Percentiles rank a stretch among this genome's conserved stretches.
These are phyloP conservation scores for Xylona heveae DNA, from an alignment of 495 filamentous ascomycete genomes.

Conservation along the genomic window DNA sequence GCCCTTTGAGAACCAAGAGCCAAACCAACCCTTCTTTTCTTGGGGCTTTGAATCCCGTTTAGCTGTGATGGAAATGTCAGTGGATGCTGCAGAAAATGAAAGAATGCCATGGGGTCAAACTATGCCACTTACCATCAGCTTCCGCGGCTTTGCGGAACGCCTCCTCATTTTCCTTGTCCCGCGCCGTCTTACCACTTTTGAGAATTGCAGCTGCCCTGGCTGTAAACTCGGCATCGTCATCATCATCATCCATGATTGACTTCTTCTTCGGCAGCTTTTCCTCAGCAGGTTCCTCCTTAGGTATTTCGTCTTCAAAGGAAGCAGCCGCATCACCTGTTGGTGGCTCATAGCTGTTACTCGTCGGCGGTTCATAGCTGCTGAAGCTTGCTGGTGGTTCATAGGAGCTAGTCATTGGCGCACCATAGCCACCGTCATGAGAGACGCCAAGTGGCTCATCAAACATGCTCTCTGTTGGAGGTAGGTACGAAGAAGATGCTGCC, in stretches of 20 bases:
- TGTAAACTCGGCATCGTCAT: constrained; percentile 37
- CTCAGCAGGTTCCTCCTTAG: constrained; percentile 19
- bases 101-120: background rate
- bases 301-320: constrained; percentile 15
- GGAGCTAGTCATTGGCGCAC: too few relatives aligned
- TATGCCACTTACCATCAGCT: constrained; percentile 45
- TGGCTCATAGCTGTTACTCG: constrained; percentile 23
- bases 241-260: constrained; percentile 60
- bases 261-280: constrained; percentile 53
- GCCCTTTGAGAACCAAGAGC: constrained; percentile 70
- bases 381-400: constrained; percentile 16
- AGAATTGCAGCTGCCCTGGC: constrained; percentile 27
- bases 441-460: constrained; percentile 7
- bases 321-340: constrained; percentile 28
- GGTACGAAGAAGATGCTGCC: too few relatives aligned
- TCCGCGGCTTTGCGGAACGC: constrained; percentile 67
- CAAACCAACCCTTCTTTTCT: constrained; percentile 69
- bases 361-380: constrained; percentile 16
- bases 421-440: constrained; percentile 18
- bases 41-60: constrained; percentile 14
- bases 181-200: constrained; percentile 31
- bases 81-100: constrained; percentile 2
- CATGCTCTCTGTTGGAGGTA: constrained; percentile 14
- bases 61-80: constrained; percentile 17
- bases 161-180: constrained; percentile 45